phyloP scores from a whole-genome alignment of 2,329 filamentous ascomycete species.

The Endocalyx cinctus region DNA sequence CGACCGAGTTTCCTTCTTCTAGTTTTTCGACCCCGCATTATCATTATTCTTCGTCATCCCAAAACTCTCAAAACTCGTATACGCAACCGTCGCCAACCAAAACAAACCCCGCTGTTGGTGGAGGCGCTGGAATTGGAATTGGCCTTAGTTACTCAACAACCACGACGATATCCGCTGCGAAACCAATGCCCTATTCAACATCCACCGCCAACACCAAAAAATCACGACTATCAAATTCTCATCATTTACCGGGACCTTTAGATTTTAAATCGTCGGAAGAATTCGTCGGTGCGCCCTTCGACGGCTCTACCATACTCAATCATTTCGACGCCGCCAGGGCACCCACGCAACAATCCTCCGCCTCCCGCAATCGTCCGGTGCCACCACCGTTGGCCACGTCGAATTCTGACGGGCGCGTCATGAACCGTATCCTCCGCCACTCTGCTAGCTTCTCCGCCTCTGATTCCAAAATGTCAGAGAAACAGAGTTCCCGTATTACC shows the following conservation, averaged over 20 bases:
- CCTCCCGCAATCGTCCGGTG: slow-evolving; percentile 23
- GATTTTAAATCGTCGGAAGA: slow-evolving; percentile 50
- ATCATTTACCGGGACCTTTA: slow-evolving; percentile 35
- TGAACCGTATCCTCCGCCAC: slow-evolving; percentile 55
- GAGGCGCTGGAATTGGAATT: slow-evolving; percentile 6
- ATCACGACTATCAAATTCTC: slow-evolving; percentile 27
- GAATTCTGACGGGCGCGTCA: slow-evolving; percentile 48
- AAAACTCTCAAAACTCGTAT: slow-evolving; percentile 6
- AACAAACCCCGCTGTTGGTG: slow-evolving; percentile 11
- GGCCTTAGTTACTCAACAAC: slow-evolving; percentile 4
- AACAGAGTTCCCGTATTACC: slow-evolving; percentile 33
- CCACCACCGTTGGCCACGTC: slow-evolving; percentile 35
- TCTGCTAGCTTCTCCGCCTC: slow-evolving; percentile 60
- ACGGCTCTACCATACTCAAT: slow-evolving; percentile 57
- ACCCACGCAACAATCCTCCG: slow-evolving; percentile 27
- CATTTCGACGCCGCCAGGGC: slow-evolving; percentile 52
- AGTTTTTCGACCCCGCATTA: slow-evolving; percentile 32
- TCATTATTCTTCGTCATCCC: not conserved
- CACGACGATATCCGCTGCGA: slow-evolving; percentile 4
- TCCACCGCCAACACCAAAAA: slow-evolving; percentile 13
- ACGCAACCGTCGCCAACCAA: slow-evolving; percentile 16
- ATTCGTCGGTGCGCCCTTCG: slow-evolving; percentile 61
- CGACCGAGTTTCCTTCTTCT: slow-evolving; percentile 40
- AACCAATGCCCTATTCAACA: slow-evolving; percentile 1
- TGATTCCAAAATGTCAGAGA: slow-evolving; percentile 45